These are phyloP conservation scores for Sherardia arvensis DNA, from an alignment of 257 asterid genomes.

Conservation along the genomic window DNA sequence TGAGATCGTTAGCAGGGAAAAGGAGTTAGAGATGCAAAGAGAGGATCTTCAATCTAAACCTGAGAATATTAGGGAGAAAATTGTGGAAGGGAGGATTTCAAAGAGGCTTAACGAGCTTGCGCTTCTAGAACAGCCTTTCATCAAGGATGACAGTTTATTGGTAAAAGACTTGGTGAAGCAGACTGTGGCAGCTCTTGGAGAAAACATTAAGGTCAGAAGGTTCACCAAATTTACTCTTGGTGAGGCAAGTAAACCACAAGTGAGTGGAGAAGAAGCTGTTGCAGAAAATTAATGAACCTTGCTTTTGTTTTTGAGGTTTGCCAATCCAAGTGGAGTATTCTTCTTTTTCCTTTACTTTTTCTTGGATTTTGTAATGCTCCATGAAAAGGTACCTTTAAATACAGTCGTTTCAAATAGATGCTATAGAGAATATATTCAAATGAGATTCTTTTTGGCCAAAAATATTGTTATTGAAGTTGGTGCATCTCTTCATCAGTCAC, in stretches of 20 bases:
- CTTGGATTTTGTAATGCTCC: slow-evolving; percentile 4
- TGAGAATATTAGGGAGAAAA: slow-evolving; percentile 74
- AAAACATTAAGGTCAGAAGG: slow-evolving; percentile 81
- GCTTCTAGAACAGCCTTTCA: slow-evolving; percentile 75
- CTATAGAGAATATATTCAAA: background rate
- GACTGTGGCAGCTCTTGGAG: slow-evolving; percentile 85
- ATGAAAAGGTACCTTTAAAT: slow-evolving; percentile 3
- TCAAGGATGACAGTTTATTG: slow-evolving; percentile 53
- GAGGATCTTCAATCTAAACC: slow-evolving; percentile 89
- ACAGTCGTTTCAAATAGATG: background rate
- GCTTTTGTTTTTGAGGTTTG: background rate
- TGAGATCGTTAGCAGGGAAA: slow-evolving; percentile 47
- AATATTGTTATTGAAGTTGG: slow-evolving; percentile 1
- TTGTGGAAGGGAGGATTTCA: slow-evolving; percentile 75
- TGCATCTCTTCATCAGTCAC: background rate
- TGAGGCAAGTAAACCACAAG: slow-evolving; percentile 26
- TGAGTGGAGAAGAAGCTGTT: slow-evolving; percentile 21
- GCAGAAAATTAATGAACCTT: background rate
- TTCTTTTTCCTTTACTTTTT: background rate
- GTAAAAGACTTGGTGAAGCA: slow-evolving; percentile 92
- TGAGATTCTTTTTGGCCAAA: background rate
- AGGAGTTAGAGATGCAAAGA: slow-evolving; percentile 84
- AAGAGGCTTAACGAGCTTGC: slow-evolving; percentile 91
- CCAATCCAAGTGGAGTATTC: background rate
- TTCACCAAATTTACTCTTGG: slow-evolving; percentile 80